Evolutionary conservation across 352 stramenopile genomes (phyloP), one percentile per base, ranked within the genome.

Genomic region (Sclerospora graminicola): DNA sequence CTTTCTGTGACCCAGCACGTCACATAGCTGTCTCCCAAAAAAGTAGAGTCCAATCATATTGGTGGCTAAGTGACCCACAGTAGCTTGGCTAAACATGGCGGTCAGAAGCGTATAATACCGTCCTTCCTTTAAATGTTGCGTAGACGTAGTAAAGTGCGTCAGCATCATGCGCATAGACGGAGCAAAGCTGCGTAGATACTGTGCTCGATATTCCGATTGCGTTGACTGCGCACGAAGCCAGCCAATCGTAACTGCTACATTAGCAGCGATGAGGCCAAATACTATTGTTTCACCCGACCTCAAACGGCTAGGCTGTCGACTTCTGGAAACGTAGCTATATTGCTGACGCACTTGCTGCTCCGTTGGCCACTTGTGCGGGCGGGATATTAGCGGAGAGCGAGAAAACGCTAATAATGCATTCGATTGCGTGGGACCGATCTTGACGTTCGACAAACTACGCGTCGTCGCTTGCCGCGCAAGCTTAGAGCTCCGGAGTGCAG

Each of bases 31-130:
- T 2, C 64, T 57, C 0, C 80, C 76, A 33, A 89, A 89, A 57
- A 89, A 89, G 48, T 67, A 87, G 6, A 89, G 55, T 4, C 74
- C 80, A 19, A 89, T 33, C 66, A 84, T 87, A 44, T 89, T 91
- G 48, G 69, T 57, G 4, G 70, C 48, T 26, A 91, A 41, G 47
- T 89, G 77, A 13, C 58, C 56, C 8, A 69, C 10, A 2, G 75
- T 57, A 4, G 62, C 61, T 45, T 89, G 74, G 40, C 74, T 89
- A 51, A 91, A 91, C 29, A 79, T 69, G 1, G 63, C 64, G 6
- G 72, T 89, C 24, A 88, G 45, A 15, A 89, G 66, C 44, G 80
- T 89, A 55, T 89, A 74, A 58, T 84, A 83, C 14, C 67, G 57
- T 1, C 75, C 69, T 11, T 72, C 60, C 40, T 54, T 48, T 13